Base-by-base conservation (phyloP, 2,329 filamentous ascomycete genomes). In the Claviceps sp. region DNA sequence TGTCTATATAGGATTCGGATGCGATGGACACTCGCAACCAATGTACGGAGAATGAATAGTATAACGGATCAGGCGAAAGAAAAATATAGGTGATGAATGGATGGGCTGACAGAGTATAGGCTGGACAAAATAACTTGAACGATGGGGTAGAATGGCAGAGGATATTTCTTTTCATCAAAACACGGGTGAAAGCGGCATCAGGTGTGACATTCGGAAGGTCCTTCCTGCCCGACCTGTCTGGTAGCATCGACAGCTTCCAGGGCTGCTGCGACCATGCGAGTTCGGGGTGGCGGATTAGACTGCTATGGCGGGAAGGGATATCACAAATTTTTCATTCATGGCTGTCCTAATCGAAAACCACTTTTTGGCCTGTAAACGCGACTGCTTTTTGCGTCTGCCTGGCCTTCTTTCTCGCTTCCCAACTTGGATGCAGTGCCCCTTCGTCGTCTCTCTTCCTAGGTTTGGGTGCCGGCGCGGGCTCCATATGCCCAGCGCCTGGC, bases 401-500 rank as follows among this genome's bases (percentile, higher is more conserved):
- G 4, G 59, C 59, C 51, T 57, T 58, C 52, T 60, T 61, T 43
- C 54, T 58, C 1, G 59, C 60, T 38, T 54, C 58, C 59, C 60
- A 62, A 50, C 59, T 62, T 11, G 60, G 59, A 69, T 86, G 82
- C 58, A 85, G 63, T 3, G 73, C 58, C 0, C 77, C 75, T 11
- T 76, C 71, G 49, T 78, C 73, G 55, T 73, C 70, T 56, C 68
- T 72, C 52, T 67, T 64, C 24, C 63, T 59, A 16, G 64, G 63
- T 57, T 64, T 68, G 4, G 61, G 60, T 47, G 58, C 62, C 18
- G 59, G 56, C 46, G 51, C 44, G 46, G 34, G 50, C 26, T 52
- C 50, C 48, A 54, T 49, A 13, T 24, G 47, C 11, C 45, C 41
- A 47, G 51, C 55, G 42, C 64, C 59, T 53, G 62, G 69, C 47